Base-by-base conservation (phyloP, 108 stramenopile species). In the Chaetoceros tenuissimus region DNA sequence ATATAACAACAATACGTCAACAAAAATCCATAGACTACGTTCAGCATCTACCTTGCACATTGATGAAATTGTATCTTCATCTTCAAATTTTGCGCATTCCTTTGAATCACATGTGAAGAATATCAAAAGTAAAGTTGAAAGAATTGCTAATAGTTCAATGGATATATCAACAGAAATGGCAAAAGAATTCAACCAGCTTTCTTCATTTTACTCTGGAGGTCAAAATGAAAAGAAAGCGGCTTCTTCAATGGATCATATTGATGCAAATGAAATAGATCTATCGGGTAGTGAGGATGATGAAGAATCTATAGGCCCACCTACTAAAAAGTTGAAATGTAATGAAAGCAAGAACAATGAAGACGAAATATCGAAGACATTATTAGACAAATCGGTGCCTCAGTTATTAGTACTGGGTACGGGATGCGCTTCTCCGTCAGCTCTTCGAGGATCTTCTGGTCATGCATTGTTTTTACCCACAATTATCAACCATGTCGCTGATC, bases 361-460 rank as follows among this genome's bases (percentile, higher is more conserved):
- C 20, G 28, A 48, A 20, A n/a, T 19, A 49, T n/a, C 43, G 16
- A 46, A 25, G 47, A 49, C 64, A 10, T 29, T 40, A 22, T 50
- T 59, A 44, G 28, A 58, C 27, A 16, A 24, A 3, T 19, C 45
- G 31, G 26, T 30, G 28, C 73, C 80, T 21, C 71, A 78, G 43
- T 54, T 91, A 20, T 51, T 85, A 1, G 72, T 91, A 26, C 60
- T 91, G 30, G 89, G 89, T 16, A 91, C 89, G 13, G 89, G 89
- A n/a, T 91, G 83, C 62, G 89, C 89, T 8, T 71, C 89, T n/a
- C 89, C 89, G 19, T 80, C 85, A 24, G 73, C 89, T 20, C 53
- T 71, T 28, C 73, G 89, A 52, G 83, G 85, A 2, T 68, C 82
- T 1, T 82, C 85, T 26, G 81, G 81, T 2, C 79, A 87, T 55